phyloP scores from a whole-genome alignment of 139 green algal genomes.

The Haematococcus lacustris region DNA sequence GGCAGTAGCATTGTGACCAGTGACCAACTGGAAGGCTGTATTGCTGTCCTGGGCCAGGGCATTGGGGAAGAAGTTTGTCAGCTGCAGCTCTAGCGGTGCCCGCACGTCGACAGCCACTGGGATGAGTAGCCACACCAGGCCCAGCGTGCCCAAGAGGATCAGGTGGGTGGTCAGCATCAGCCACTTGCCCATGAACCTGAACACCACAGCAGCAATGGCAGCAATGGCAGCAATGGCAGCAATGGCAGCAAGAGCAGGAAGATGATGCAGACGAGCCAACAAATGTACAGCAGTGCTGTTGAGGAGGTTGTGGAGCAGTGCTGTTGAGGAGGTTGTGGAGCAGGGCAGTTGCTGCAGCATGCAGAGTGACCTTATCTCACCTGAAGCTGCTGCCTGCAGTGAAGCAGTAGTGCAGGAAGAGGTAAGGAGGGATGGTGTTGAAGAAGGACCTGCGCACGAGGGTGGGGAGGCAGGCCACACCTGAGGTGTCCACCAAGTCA shows the following conservation, averaged over 20 bases:
- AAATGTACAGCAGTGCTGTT: background rate
- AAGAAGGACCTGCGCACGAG: constrained; percentile 2
- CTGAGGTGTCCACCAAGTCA: too few species aligned
- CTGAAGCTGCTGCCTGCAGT: background rate
- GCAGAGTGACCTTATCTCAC: constrained; percentile 1
- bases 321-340: background rate
- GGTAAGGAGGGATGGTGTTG: constrained; percentile 5
- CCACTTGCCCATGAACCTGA: background rate
- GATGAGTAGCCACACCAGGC: constrained; percentile 1
- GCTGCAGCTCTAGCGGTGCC: background rate
- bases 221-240: too few species aligned
- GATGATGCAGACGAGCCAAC: background rate
- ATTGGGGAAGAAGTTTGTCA: background rate
- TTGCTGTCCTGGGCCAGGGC: constrained; percentile 11
- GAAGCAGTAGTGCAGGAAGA: constrained; percentile 9
- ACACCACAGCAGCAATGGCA: too few species aligned
- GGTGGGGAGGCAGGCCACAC: too few species aligned
- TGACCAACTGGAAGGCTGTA: constrained; percentile 11
- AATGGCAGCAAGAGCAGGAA: background rate
- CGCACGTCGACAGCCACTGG: background rate
- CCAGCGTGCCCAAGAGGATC: background rate
- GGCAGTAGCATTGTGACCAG: background rate
- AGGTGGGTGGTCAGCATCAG: background rate
- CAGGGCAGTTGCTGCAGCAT: background rate
- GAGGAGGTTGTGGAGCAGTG: background rate